Conservation (phyloP, 768 basidiomycete species). For the Rhodotorula babjevae region DNA sequence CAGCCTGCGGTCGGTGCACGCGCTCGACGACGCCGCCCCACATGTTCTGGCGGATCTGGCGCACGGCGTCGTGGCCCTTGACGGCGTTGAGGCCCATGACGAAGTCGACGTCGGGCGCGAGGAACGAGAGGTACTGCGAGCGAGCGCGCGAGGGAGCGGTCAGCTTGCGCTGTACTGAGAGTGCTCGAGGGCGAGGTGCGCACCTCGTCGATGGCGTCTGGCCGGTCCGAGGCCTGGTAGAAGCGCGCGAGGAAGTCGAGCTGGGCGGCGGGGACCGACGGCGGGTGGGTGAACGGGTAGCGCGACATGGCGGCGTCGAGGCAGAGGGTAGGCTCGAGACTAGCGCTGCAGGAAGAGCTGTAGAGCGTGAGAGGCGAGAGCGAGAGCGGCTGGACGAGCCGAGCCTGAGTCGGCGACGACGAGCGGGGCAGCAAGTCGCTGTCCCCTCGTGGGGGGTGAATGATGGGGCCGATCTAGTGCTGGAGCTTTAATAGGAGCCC, state of each 20-base stretch:
- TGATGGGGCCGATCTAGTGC: no score
- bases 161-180: background rate
- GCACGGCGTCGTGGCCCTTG: slow-evolving; percentile 20
- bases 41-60: slow-evolving; percentile 32
- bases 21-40: slow-evolving; percentile 30
- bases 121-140: slow-evolving; percentile 11
- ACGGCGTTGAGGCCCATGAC: slow-evolving; percentile 30
- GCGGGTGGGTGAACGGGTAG: background rate
- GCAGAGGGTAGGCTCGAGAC: no score
- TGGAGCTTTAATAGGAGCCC: no score
- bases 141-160: no score
- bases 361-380: no score
- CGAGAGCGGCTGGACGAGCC: no score
- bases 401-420: no score
- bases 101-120: slow-evolving; percentile 19
- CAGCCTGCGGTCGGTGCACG: slow-evolving; percentile 8
- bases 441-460: no score
- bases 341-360: background rate
- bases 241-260: slow-evolving; percentile 1
- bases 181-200: background rate
- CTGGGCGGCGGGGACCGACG: background rate
- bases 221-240: slow-evolving; percentile 2
- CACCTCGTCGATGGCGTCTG: background rate
- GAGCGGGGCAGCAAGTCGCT: no score
- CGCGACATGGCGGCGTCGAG: no score